Percentiles rank a stretch among this genome's conserved stretches.
Evolutionary conservation across 148 eudicot genomes (phyloP).

Genomic region (Vaccinium corymbosum): DNA sequence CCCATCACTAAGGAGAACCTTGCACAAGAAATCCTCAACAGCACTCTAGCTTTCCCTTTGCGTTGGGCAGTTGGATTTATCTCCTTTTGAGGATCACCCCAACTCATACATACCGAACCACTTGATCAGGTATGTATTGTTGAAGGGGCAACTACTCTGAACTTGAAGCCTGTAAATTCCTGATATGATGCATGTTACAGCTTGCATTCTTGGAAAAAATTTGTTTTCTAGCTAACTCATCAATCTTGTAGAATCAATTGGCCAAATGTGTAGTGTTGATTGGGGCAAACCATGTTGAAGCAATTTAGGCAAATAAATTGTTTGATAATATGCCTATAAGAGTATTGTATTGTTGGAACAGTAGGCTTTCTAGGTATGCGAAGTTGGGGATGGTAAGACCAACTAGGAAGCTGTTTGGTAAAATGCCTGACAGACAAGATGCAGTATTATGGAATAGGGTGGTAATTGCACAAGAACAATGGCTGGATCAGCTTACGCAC

Average conservation of each 20-base stretch:
- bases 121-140: not conserved
- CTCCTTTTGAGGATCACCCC: not conserved
- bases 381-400: constrained; percentile 51
- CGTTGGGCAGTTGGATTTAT: too few species aligned
- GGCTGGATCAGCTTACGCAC: not conserved
- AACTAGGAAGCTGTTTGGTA: constrained; percentile 53
- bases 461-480: constrained; percentile 22
- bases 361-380: constrained; percentile 74
- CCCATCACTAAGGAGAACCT: not conserved
- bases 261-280: constrained; percentile 49
- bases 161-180: not conserved
- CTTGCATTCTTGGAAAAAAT: not conserved
- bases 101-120: not conserved
- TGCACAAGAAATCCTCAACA: too few species aligned
- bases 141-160: not conserved
- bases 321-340: constrained; percentile 67
- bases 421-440: constrained; percentile 45
- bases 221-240: not conserved
- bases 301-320: constrained; percentile 38
- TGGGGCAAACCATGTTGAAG: constrained; percentile 50
- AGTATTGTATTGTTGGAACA: constrained; percentile 73
- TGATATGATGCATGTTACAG: not conserved
- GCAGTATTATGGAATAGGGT: constrained; percentile 78
- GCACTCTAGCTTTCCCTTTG: too few species aligned
- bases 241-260: constrained; percentile 51